Base-by-base conservation (phyloP, 805 yeast species). In the Teunomyces kruisii region DNA sequence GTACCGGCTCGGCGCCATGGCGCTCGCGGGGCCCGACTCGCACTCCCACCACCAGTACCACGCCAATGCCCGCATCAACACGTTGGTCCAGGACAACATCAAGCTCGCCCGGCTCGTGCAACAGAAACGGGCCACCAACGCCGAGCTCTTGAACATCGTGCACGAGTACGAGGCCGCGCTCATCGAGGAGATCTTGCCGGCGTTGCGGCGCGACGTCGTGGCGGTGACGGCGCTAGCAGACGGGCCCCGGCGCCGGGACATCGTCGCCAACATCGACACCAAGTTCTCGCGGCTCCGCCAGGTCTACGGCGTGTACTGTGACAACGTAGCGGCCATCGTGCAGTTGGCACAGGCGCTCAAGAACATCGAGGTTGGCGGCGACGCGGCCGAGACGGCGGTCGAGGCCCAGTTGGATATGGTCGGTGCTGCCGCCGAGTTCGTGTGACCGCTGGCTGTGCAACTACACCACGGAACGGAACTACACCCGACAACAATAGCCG, bases 101-200 rank as follows among this genome's bases (percentile, higher is more conserved):
- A 55, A 57, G 40, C 57, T 71, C 7, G 45, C 50, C 15, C 31
- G 33, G 6, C 41, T 70, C 6, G 53, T 56, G 32, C 46, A 45
- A 14, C 43, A 42, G 17, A 62, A 62, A 17, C 42, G 24, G 9
- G 37, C 30, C n/a, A 56, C 51, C 26, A 70, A 69, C 46, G 19
- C 43, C 16, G 53, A 65, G 27, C 48, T 67, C 6, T 43, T 53
- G 12, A 40, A 48, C 27, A 46, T 67, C 0, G 47, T 64, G 10
- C 45, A 53, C 15, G 57, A 57, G 16, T 71, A 69, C 52, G 72
- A 69, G 42, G 41, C 37, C 16, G 57, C 65, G n/a, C 53, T 69
- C 3, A 45, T 57, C 2, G 54, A 50, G 10, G 54, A 53, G 15
- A 47, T 70, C 8, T 37, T 68, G 8, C 75, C 74, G 1, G 43